Evolutionary conservation across 768 basidiomycete species (phyloP).

Genomic region (Rhizopogon sp.): DNA sequence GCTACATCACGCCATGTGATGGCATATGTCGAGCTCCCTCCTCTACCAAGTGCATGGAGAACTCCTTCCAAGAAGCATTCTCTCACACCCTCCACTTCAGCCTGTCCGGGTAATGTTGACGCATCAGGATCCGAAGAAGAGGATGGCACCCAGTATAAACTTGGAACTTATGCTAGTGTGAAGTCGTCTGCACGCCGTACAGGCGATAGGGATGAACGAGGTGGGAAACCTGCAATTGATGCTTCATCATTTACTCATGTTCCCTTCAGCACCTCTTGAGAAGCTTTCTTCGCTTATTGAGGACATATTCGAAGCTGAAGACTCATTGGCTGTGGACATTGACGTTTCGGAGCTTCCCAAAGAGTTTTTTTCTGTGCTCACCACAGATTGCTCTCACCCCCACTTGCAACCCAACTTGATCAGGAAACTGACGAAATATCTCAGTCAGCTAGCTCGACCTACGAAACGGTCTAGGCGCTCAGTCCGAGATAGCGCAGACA

Average conservation of each 20-base stretch:
- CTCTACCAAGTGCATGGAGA: constrained; percentile 20
- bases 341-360: constrained; percentile 46
- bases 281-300: constrained; percentile 74
- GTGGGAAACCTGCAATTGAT: constrained; percentile 29
- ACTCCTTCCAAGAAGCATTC: constrained; percentile 22
- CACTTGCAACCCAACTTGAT: constrained; percentile 54
- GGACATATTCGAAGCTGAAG: constrained; percentile 82
- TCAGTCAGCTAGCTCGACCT: constrained; percentile 63
- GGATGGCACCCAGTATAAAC: constrained; percentile 25
- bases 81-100: constrained; percentile 33
- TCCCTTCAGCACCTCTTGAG: constrained; percentile 54
- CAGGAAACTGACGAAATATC: constrained; percentile 64
- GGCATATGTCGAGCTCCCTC: constrained; percentile 29
- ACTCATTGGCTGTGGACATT: constrained; percentile 56
- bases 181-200: constrained; percentile 55
- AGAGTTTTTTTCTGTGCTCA: constrained; percentile 62
- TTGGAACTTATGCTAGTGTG: constrained; percentile 25
- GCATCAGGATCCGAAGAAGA: constrained; percentile 36
- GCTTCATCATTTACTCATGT: background rate
- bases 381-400: constrained; percentile 53
- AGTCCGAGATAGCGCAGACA: constrained; percentile 32
- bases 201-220: constrained; percentile 74
- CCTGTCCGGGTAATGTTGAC: constrained; percentile 42
- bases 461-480: constrained; percentile 60
- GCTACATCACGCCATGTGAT: constrained; percentile 26